These are phyloP conservation scores for Rehmannia glutinosa DNA, from an alignment of 257 asterid genomes.

Conservation along the genomic window DNA sequence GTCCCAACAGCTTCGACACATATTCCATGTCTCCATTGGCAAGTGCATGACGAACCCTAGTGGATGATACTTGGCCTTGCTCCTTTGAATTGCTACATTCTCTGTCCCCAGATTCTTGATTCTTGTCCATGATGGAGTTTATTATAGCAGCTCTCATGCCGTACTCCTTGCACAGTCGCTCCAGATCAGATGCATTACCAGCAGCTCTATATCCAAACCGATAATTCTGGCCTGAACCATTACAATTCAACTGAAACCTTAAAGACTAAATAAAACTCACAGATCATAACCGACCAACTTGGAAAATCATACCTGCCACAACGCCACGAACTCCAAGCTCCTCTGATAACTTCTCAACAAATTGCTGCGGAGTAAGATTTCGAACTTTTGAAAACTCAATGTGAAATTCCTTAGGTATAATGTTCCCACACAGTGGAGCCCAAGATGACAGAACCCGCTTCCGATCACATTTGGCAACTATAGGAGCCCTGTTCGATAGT, in stretches of 20 bases:
- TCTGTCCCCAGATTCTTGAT: slow-evolving; percentile 30
- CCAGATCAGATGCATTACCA: slow-evolving; percentile 72
- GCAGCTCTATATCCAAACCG: slow-evolving; percentile 89
- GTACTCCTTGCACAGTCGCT: slow-evolving; percentile 60
- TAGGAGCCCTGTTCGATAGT: slow-evolving; percentile 54
- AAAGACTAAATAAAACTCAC: too few species aligned
- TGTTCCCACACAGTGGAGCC: slow-evolving; percentile 62
- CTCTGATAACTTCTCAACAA: slow-evolving; percentile 69
- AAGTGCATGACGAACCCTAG: slow-evolving; percentile 86
- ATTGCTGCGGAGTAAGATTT: slow-evolving; percentile 67
- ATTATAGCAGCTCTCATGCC: slow-evolving; percentile 69
- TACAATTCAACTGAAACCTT: too few species aligned
- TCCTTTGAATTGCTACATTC: slow-evolving; percentile 45
- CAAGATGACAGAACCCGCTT: slow-evolving; percentile 81
- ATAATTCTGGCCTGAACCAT: slow-evolving; percentile 72
- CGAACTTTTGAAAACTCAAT: slow-evolving; percentile 85
- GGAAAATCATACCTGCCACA: slow-evolving; percentile 93
- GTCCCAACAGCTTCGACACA: slow-evolving; percentile 81
- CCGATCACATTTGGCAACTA: slow-evolving; percentile 90
- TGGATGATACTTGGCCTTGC: slow-evolving; percentile 90
- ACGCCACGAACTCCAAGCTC: slow-evolving; percentile 89
- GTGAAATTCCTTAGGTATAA: slow-evolving; percentile 63
- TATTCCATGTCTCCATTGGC: slow-evolving; percentile 77
- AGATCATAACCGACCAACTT: too few species aligned
- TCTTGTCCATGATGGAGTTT: slow-evolving; percentile 78